Base-by-base conservation (phyloP, 2,329 filamentous ascomycete species). In the Fusarium incarnatum region DNA sequence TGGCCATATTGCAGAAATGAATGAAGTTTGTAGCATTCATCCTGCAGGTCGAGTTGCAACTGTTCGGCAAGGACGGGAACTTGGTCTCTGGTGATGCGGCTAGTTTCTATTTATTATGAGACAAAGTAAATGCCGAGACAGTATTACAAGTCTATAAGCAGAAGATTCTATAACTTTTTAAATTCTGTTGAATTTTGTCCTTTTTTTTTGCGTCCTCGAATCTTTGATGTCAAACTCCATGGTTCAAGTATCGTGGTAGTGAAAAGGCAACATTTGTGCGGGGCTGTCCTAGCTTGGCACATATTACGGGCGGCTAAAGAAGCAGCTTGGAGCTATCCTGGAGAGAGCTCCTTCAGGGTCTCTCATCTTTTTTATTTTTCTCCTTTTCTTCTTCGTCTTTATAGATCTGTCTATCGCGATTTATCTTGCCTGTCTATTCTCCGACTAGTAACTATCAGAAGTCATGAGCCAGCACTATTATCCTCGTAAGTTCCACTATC, bases 391-490 rank as follows among this genome's bases (percentile, higher is more conserved):
- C 10, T 59, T 56, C 9, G 54, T 46, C 23, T 64, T 58, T 23
- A 20, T 44, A 37, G 16, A 10, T 42, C 50, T 48, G 28, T 37
- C 40, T 53, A 20, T 34, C 50, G 28, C 28, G 12, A 30, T 25
- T 3, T 8, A 12, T 20, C 22, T 16, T 52, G 13, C 28, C 18
- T 9, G 32, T 11, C 22, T 18, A 30, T 4, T 28, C 6, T 20
- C 16, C 40, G 27, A 52, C 16, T 32, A 47, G n/a, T n/a, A 54
- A 40, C 34, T 37, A 16, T 46, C 37, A 34, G 20, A 56, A 53
- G 56, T 66, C 65, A 84, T 85, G 80, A 77, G 76, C 56, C 78
- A 79, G 44, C 80, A 82, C 59, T 86, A 82, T 71, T 85, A 85
- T 74, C 83, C 84, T 64, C 84, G 84, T 85, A 77, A 75, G 83